These are phyloP conservation scores for Vanrija pseudolonga DNA, from an alignment of 1,284 basidiomycete genomes.

Conservation along the genomic window DNA sequence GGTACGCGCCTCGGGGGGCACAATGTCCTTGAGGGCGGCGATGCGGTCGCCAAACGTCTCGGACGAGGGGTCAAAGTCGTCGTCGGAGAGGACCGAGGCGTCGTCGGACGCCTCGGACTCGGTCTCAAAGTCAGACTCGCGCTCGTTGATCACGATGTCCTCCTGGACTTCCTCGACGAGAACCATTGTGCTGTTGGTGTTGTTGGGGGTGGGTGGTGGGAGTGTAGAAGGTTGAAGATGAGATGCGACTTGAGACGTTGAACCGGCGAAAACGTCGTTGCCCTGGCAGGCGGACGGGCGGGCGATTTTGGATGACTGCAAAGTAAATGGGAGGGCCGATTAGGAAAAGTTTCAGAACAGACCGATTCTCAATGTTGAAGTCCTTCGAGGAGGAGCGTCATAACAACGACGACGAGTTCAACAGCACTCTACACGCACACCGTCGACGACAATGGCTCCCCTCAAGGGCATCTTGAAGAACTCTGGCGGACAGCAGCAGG, in stretches of 20 bases:
- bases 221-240: background rate
- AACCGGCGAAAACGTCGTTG: background rate
- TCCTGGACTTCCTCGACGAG: conserved; percentile 48
- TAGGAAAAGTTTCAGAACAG: conserved; percentile 14
- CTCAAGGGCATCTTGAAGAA: conserved; percentile 21
- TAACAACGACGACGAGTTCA: background rate
- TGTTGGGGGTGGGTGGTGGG: background rate
- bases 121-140: conserved; percentile 43
- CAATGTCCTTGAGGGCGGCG: conserved; percentile 89
- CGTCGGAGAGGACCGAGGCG: conserved; percentile 32
- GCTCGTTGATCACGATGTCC: conserved; percentile 26
- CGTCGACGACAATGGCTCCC: conserved; percentile 11
- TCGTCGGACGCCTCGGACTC: conserved; percentile 35
- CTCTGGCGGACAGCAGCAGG: background rate
- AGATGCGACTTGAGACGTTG: background rate
- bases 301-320: background rate
- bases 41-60: conserved; percentile 89
- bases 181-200: conserved; percentile 32
- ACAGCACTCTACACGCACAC: background rate
- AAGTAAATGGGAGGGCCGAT: background rate
- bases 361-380: background rate
- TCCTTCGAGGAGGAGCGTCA: too few relatives aligned
- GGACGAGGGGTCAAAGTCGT: conserved; percentile 32
- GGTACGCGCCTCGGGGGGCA: conserved; percentile 83
- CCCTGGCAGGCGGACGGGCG: too few relatives aligned